Percentiles rank a stretch among this genome's conserved stretches.
phyloP scores from a whole-genome alignment of 2,329 filamentous ascomycete species.

The Fusarium armeniacum region DNA sequence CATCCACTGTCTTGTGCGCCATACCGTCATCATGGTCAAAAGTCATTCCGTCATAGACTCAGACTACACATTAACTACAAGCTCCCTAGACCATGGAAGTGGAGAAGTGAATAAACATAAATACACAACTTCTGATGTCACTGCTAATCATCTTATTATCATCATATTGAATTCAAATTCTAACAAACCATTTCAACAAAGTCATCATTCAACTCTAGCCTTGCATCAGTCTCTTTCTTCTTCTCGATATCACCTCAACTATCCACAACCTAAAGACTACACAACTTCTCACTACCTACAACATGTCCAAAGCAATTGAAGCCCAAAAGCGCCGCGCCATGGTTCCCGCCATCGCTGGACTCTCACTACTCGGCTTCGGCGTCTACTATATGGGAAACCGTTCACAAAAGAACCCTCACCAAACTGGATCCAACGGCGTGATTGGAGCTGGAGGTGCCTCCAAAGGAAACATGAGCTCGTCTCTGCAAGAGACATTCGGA shows the following conservation, averaged over 20 bases:
- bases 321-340: constrained; percentile 2
- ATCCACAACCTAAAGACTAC: neutral
- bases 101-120: neutral
- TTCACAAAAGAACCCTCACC: neutral
- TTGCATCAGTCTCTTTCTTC: neutral
- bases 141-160: too few relatives aligned
- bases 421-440: neutral
- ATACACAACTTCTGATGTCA: constrained; percentile 1
- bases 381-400: neutral
- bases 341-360: constrained; percentile 1
- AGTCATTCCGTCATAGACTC: constrained; percentile 18
- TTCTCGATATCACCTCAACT: neutral
- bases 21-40: constrained; percentile 3
- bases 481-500: constrained; percentile 4
- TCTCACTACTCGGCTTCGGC: constrained; percentile 4
- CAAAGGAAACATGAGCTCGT: neutral
- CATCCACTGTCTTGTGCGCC: neutral
- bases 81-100: neutral
- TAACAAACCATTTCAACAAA: too few relatives aligned
- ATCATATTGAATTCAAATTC: neutral
- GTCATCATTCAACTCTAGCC: too few relatives aligned
- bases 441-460: neutral
- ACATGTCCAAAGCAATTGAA: constrained; percentile 11
- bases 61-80: neutral
- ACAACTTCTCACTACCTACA: fast-evolving